These are phyloP conservation scores for Suhomyces anneliseae DNA, from an alignment of 1,139 yeast species.

Conservation along the genomic window DNA sequence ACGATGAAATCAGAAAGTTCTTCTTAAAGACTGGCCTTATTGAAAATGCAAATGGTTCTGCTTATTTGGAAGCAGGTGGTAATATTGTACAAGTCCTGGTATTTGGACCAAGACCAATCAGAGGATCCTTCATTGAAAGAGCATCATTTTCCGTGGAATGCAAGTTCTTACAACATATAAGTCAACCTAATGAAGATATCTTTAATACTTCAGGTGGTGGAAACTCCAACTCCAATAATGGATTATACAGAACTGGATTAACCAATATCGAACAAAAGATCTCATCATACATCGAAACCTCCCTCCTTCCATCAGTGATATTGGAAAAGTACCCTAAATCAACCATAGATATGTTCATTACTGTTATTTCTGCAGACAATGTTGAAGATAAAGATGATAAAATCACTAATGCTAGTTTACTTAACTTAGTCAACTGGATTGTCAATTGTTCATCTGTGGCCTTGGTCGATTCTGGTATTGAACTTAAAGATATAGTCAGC, in stretches of 20 bases:
- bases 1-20: slow-evolving; percentile 33
- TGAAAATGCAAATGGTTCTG: slow-evolving; percentile 79
- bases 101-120: slow-evolving; percentile 87
- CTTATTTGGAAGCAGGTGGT: slow-evolving; percentile 69
- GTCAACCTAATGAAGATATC: slow-evolving; percentile 36
- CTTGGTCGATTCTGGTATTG: slow-evolving; percentile 80
- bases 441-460: slow-evolving; percentile 70
- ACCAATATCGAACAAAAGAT: slow-evolving; percentile 52
- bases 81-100: slow-evolving; percentile 68
- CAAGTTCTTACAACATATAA: slow-evolving; percentile 54
- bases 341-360: slow-evolving; percentile 76
- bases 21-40: slow-evolving; percentile 62
- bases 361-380: slow-evolving; percentile 51
- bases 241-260: slow-evolving; percentile 38
- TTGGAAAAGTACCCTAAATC: slow-evolving; percentile 85
- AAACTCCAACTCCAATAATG: slow-evolving; percentile 22
- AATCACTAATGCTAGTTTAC: slow-evolving; percentile 32
- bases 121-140: slow-evolving; percentile 69
- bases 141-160: slow-evolving; percentile 71
- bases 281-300: slow-evolving; percentile 56
- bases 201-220: slow-evolving; percentile 19
- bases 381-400: slow-evolving; percentile 14
- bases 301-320: slow-evolving; percentile 61
- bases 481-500: slow-evolving; percentile 72
- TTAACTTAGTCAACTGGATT: slow-evolving; percentile 45